Base-by-base conservation (phyloP, 1,284 basidiomycete species). In the Cryptococcus depauperatus region DNA sequence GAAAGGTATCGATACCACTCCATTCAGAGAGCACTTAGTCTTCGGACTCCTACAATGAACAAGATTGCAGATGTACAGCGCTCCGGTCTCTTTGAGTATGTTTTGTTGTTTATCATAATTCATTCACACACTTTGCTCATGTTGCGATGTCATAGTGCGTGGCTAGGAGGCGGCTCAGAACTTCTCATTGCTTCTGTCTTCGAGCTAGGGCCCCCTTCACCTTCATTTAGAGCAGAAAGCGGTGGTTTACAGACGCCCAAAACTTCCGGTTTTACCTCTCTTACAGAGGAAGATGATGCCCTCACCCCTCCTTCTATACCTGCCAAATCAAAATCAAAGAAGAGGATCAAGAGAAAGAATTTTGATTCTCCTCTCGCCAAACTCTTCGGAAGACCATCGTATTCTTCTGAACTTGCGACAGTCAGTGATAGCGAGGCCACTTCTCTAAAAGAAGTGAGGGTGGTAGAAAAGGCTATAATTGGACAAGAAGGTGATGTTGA, bases 1-100 rank as follows among this genome's bases (percentile, higher is more conserved):
- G 90, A 95, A 69, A 78, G 88, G 5, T 80, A 54, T 48, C 39
- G 45, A 22, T 63, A 56, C 46, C 55, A 56, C 26, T 35, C 40
- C 5, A 45, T 39, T 19, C 52, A 58, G 16, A 41, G 55, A 23
- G 32, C 54, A n/a, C 51, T 62, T 38, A 55, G 50, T 18, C 44
- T 59, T 25, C 39, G 49, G 35, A 57, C 49, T 23, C 53, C 54
- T 29, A 56, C 46, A 1, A 51, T 56, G 39, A 54, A 57, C 18
- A 44, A 39, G 23, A 42, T 55, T 4, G 42, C 45, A 33, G 50
- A 52, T 35, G 50, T 48, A 6, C 47, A 48, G 30, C 27, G 47
- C 25, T 44, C 58, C 2, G 52, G 60, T 16, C 42, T 69, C 18
- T 51, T 68, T 25, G 62, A 65, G 67, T 68, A 34, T 50, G 67